Percentiles rank a stretch among this genome's conserved stretches.
Evolutionary conservation across 2,329 filamentous ascomycete species (phyloP).

Genomic region (Nemania sp.): DNA sequence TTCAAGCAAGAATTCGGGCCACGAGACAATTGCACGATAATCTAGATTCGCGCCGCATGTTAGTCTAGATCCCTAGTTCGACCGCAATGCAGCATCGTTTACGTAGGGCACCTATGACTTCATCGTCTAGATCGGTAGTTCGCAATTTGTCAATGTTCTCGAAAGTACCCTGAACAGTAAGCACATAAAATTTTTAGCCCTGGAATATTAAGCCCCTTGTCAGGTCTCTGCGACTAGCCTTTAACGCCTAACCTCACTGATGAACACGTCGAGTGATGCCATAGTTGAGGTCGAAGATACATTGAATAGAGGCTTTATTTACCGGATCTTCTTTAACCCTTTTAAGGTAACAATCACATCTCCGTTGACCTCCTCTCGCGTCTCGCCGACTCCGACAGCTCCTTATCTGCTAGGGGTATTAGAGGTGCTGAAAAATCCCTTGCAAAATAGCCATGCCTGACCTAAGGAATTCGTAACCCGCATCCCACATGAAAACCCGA

Average conservation of each 20-base stretch:
- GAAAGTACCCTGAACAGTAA: slow-evolving; percentile 30
- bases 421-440: slow-evolving; percentile 22
- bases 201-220: slow-evolving; percentile 22
- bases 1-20: slow-evolving; percentile 29
- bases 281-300: neutral
- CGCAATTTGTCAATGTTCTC: slow-evolving; percentile 33
- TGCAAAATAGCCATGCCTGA: slow-evolving; percentile 7
- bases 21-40: slow-evolving; percentile 13
- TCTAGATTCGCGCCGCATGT: slow-evolving; percentile 24
- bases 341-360: neutral
- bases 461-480: slow-evolving; percentile 4
- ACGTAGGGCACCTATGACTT: slow-evolving; percentile 29
- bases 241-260: no score
- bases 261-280: neutral
- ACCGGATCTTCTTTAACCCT: slow-evolving; percentile 17
- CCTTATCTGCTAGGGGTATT: neutral
- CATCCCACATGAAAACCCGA: slow-evolving; percentile 26
- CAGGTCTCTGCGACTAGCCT: slow-evolving; percentile 4
- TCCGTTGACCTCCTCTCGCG: neutral
- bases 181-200: slow-evolving; percentile 6
- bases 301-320: neutral
- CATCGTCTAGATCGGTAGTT: slow-evolving; percentile 20
- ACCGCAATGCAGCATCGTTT: slow-evolving; percentile 16
- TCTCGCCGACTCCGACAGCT: slow-evolving; percentile 12
- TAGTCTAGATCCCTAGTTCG: slow-evolving; percentile 8